Evolutionary conservation across 495 filamentous ascomycete genomes (phyloP).

Genomic region (Penicillium cataractarum): DNA sequence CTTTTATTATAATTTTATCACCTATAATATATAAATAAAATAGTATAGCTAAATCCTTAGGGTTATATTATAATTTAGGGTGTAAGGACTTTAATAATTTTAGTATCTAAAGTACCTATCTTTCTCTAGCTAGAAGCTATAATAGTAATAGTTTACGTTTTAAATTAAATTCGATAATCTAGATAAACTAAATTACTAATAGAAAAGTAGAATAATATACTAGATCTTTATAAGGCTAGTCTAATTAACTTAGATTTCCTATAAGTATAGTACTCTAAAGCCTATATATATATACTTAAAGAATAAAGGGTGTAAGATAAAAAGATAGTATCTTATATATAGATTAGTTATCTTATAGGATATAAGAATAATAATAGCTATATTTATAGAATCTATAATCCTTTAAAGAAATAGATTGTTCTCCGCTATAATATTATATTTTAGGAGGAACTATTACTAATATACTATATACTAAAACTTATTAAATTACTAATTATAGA

Average conservation of each 20-base stretch:
- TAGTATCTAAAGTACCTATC: background rate
- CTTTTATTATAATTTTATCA: background rate
- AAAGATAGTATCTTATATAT: background rate
- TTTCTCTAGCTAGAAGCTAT: background rate
- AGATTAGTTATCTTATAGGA: background rate
- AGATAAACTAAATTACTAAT: background rate
- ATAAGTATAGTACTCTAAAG: background rate
- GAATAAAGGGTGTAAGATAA: background rate
- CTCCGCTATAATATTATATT: background rate
- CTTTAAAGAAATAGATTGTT: background rate
- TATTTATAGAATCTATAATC: background rate
- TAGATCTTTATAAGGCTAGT: background rate
- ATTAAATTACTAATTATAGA: background rate
- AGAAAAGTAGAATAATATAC: background rate
- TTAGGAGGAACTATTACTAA: background rate
- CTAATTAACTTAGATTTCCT: background rate
- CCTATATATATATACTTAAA: background rate
- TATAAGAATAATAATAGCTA: background rate
- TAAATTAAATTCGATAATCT: background rate
- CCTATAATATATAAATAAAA: background rate
- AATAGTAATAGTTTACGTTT: background rate
- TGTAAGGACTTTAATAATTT: background rate
- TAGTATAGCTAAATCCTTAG: background rate
- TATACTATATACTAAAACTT: background rate
- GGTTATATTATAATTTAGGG: background rate